Evolutionary conservation across 1,284 basidiomycete genomes (phyloP).

Genomic region (Irpex lacteus): DNA sequence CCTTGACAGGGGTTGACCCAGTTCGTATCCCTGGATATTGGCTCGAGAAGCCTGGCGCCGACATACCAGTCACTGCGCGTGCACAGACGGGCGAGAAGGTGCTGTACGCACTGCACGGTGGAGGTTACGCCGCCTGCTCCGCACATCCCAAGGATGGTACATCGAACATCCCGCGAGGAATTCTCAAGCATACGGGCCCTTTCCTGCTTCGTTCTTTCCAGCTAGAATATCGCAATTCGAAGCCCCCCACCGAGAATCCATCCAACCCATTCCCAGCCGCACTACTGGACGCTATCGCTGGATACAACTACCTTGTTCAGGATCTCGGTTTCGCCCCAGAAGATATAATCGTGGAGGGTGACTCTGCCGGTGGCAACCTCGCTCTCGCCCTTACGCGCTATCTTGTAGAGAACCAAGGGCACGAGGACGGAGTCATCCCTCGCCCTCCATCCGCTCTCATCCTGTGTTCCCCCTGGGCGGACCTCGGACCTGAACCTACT

Average conservation of each 20-base stretch:
- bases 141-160: conserved; percentile 23
- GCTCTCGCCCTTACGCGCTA: conserved; percentile 57
- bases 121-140: conserved; percentile 1
- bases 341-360: conserved; percentile 39
- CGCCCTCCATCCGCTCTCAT: conserved; percentile 38
- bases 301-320: conserved; percentile 1
- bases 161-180: conserved; percentile 15
- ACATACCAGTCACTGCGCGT: not conserved
- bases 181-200: conserved; percentile 3
- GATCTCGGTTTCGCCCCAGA: conserved; percentile 31
- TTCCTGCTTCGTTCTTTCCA: conserved; percentile 29
- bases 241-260: conserved; percentile 17
- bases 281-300: not conserved
- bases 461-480: conserved; percentile 57
- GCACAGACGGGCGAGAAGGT: conserved; percentile 2
- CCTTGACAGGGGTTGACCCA: not conserved
- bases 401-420: conserved; percentile 39
- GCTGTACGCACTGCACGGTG: conserved; percentile 2
- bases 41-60: not conserved
- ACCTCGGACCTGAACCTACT: conserved; percentile 40
- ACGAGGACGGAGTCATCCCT: conserved; percentile 33
- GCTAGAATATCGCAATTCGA: conserved; percentile 34
- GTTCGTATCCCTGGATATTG: conserved; percentile 5
- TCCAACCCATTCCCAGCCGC: conserved; percentile 1
- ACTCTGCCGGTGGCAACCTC: conserved; percentile 55